phyloP scores from a whole-genome alignment of 1,284 basidiomycete species.

The Cryptococcus sp. region DNA sequence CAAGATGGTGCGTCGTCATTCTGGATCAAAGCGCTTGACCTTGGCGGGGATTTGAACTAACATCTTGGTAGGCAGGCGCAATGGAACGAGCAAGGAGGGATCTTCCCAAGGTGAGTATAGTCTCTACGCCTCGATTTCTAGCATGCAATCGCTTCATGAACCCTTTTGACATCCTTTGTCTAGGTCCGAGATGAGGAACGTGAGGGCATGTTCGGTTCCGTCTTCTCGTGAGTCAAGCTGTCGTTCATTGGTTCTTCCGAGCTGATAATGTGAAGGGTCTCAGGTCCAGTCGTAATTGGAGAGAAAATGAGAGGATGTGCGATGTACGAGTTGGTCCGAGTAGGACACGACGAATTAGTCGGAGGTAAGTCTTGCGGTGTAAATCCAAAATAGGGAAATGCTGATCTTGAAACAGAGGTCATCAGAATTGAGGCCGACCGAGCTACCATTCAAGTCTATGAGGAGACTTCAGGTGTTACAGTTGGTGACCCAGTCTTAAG shows the following conservation, averaged over 20 bases:
- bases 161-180: constrained; percentile 4
- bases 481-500: constrained; percentile 96
- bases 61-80: constrained; percentile 65
- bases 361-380: constrained; percentile 60
- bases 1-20: background rate
- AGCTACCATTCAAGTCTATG: constrained; percentile 99
- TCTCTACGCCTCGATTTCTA: background rate
- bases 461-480: constrained; percentile 95
- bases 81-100: constrained; percentile 83
- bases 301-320: constrained; percentile 94
- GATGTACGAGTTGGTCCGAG: constrained; percentile 93
- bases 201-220: constrained; percentile 82
- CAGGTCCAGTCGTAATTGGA: constrained; percentile 92
- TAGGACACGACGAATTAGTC: constrained; percentile 95
- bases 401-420: constrained; percentile 64
- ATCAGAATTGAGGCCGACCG: constrained; percentile 95
- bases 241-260: background rate
- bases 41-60: background rate
- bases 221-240: constrained; percentile 54
- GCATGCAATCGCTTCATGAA: no score
- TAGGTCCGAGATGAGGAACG: constrained; percentile 78
- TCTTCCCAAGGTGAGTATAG: constrained; percentile 58
- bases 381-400: no score
- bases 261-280: constrained; percentile 59
- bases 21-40: background rate